Conservation (phyloP, 257 asterid genomes). For the Capsicum pubescens region DNA sequence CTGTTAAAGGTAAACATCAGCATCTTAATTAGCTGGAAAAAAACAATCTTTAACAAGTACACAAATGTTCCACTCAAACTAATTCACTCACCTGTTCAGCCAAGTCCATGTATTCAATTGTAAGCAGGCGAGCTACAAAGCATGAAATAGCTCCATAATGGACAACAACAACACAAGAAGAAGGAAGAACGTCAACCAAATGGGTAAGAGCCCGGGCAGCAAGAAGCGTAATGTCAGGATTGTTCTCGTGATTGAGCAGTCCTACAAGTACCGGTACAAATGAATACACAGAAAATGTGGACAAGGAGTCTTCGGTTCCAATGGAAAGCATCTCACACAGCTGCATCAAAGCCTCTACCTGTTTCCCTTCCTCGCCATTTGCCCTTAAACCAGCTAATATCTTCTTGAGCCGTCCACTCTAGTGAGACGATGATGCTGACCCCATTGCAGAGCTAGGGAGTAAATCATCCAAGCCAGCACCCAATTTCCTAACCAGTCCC, state of each 20-base stretch:
- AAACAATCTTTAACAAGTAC: neutral
- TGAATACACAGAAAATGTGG: constrained; percentile 91
- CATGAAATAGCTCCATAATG: no score
- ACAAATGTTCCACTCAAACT: neutral
- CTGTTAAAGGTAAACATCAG: constrained; percentile 47
- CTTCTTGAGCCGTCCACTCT: no score
- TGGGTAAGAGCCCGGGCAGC: constrained; percentile 63
- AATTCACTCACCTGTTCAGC: constrained; percentile 86
- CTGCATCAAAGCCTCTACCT: no score
- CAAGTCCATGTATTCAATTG: constrained; percentile 89
- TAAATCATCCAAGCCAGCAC: no score
- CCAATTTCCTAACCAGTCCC: no score
- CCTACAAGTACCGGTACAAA: constrained; percentile 98
- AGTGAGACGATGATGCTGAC: no score
- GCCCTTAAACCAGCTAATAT: no score
- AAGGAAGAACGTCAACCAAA: no score
- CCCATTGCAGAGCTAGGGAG: no score
- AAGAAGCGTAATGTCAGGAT: constrained; percentile 93
- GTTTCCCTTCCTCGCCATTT: no score
- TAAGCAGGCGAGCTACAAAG: no score
- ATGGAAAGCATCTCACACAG: constrained; percentile 93
- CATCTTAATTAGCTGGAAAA: neutral
- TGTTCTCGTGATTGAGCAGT: constrained; percentile 83
- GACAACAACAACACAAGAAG: no score
- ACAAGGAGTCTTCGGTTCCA: constrained; percentile 92